These are phyloP conservation scores for Patellifolia procumbens DNA, from an alignment of 179 eudicot species.

Conservation along the genomic window DNA sequence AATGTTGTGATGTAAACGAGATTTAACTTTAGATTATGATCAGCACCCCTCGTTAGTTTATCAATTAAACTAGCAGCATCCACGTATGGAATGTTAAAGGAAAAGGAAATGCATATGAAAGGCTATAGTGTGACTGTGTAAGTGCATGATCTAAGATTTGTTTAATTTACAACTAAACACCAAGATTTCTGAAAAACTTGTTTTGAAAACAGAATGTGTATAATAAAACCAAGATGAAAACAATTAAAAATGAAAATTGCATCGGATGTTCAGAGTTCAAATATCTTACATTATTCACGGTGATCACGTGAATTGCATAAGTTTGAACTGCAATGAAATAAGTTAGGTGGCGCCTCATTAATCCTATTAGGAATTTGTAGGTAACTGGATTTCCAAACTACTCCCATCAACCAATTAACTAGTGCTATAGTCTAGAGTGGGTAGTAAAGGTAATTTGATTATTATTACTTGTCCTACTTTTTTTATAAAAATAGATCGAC, in stretches of 20 bases:
- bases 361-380: background rate
- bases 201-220: too few species aligned
- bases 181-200: background rate
- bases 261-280: background rate
- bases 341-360: slow-evolving; percentile 4
- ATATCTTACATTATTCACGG: background rate
- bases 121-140: background rate
- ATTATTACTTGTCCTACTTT: too few species aligned
- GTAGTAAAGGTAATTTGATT: too few species aligned
- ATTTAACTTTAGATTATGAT: too few species aligned
- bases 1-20: too few species aligned
- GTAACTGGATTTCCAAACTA: background rate
- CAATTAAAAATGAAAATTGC: too few species aligned
- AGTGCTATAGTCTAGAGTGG: too few species aligned
- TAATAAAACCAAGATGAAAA: background rate
- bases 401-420: background rate
- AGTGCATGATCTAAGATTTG: background rate
- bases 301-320: slow-evolving; percentile 17
- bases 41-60: too few species aligned
- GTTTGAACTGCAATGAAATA: background rate
- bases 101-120: too few species aligned
- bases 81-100: too few species aligned
- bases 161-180: background rate
- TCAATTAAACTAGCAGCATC: too few species aligned
- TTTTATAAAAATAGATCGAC: too few species aligned